Evolutionary conservation across 2,329 filamentous ascomycete genomes (phyloP), one percentile per base, ranked within the genome.

Genomic region (Cladosporium halotolerans): DNA sequence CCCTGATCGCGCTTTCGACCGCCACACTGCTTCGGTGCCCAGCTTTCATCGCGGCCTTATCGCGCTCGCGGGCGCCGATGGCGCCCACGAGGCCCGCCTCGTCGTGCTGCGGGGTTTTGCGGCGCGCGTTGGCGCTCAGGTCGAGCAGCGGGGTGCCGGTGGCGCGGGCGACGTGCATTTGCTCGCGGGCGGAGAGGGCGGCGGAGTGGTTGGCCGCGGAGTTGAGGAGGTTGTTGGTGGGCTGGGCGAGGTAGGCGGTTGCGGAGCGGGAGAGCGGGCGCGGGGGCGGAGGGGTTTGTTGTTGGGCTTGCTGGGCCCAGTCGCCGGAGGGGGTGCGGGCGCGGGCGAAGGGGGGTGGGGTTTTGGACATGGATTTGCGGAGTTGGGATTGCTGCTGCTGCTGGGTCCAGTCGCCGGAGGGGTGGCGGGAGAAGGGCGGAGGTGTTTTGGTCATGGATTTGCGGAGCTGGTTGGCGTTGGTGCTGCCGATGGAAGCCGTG

Each of bases 121-220:
- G 61, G 34, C 56, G 49, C 47, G 76, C 76, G 46, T 79, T 79
- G 36, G 66, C 70, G 4, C 79, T 79, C 66, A 95, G 74, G 55
- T 80, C 83, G 61, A 95, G 80, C 46, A 95, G 74, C 0, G 90
- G 87, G 0, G 83, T 84, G 1, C 88, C 87, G 0, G 89, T 95
- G 61, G 89, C 77, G 36, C 87, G 82, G 9, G 90, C 88, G n/a
- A 95, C 80, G 60, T 95, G 86, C 70, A 95, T 89, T 67, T 95
- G 90, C 69, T 96, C 90, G 13, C 86, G 82, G 14, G 90, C 90
- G 16, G 88, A 90, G n/a, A 96, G 76, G 54, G 85, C 80, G 0
- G 74, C 71, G 11, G 48, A 13, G 4, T 47, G 45, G 23, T 28
- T 28, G 23, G 23, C 23, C 3, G 23, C 4, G 6, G 45, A 39